Percentiles rank a stretch among this genome's conserved stretches.
Evolutionary conservation across 1,284 basidiomycete species (phyloP).

Genomic region (Boletus mariae): DNA sequence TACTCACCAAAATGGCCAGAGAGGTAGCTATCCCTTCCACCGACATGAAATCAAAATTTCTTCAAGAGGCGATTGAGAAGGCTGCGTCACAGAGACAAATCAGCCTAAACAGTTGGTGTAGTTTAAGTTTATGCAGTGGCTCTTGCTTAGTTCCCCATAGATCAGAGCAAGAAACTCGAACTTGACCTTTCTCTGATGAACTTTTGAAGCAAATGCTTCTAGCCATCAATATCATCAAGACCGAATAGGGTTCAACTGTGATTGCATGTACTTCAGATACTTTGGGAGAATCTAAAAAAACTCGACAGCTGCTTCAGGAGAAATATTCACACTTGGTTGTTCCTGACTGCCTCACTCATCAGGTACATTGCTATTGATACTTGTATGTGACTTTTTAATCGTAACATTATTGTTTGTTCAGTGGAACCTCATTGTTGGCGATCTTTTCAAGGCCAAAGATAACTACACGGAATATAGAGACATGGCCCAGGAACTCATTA

Average conservation of each 20-base stretch:
- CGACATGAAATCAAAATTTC: no score
- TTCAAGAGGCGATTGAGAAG: no score
- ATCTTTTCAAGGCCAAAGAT: conserved; percentile 1
- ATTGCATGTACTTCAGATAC: conserved; percentile 7
- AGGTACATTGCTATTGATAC: conserved; percentile 1
- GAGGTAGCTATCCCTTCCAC: no score
- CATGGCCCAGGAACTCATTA: conserved; percentile 26
- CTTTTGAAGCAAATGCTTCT: conserved; percentile 5
- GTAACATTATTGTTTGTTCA: not conserved
- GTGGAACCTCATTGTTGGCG: conserved; percentile 4
- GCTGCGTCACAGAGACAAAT: no score
- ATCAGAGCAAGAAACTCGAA: no score
- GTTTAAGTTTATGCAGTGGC: no score
- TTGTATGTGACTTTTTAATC: not conserved
- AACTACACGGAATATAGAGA: not conserved
- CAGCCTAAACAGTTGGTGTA: no score
- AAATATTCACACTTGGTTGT: conserved; percentile 7
- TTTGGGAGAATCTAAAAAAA: not conserved
- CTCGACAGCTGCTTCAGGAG: not conserved
- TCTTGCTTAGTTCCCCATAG: no score
- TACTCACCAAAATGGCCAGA: no score
- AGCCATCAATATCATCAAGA: conserved; percentile 1
- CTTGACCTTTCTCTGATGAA: not conserved
- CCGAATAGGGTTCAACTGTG: conserved; percentile 4
- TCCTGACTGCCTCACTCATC: conserved; percentile 6